Conservation (phyloP, 306 rosid species). For the Aeschynomene evenia region DNA sequence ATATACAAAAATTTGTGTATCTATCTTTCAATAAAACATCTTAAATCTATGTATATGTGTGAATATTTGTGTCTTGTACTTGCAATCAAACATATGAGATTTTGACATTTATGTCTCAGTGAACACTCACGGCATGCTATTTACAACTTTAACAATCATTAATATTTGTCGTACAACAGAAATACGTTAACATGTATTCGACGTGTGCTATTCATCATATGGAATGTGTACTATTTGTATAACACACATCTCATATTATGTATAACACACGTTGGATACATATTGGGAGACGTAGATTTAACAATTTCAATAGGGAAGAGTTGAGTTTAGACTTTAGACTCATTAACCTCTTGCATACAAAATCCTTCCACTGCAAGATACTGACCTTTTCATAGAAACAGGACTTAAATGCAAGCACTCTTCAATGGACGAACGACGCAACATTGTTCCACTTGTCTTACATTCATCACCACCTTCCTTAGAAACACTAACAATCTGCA, state of each 20-base stretch:
- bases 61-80: too few relatives aligned
- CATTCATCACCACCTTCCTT: conserved; percentile 20
- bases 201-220: too few relatives aligned
- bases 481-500: neutral
- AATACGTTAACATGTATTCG: too few relatives aligned
- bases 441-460: conserved; percentile 14
- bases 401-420: conserved; percentile 53
- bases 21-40: too few relatives aligned
- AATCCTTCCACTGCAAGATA: conserved; percentile 43
- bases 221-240: too few relatives aligned
- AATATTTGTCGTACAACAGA: too few relatives aligned
- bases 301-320: conserved; percentile 18
- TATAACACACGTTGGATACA: too few relatives aligned
- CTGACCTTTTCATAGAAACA: conserved; percentile 61
- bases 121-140: neutral
- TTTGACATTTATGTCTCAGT: conserved; percentile 19
- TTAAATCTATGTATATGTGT: too few relatives aligned
- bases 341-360: conserved; percentile 29
- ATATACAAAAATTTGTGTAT: too few relatives aligned
- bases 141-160: conserved; percentile 11
- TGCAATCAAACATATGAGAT: too few relatives aligned
- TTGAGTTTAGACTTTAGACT: conserved; percentile 22
- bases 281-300: too few relatives aligned
- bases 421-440: conserved; percentile 42
- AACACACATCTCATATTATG: too few relatives aligned